These are phyloP conservation scores for Auricularia cornea DNA, from an alignment of 768 basidiomycete species.

Conservation along the genomic window DNA sequence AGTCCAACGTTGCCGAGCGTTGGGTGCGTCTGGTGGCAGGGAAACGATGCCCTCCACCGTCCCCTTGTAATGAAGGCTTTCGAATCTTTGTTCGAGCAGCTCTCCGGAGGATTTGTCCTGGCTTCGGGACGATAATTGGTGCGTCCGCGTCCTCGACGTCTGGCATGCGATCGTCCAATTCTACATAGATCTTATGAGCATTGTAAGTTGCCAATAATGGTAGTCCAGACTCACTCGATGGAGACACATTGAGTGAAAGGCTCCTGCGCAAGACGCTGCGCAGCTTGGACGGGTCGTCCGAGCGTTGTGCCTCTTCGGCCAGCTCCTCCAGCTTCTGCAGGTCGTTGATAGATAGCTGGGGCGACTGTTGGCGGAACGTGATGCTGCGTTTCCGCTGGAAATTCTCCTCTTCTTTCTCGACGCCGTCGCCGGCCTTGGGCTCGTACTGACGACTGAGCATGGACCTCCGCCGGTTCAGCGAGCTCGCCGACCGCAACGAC, in stretches of 20 bases:
- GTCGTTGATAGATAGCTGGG: conserved; percentile 87
- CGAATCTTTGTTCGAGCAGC: conserved; percentile 93
- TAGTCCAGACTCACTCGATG: conserved; percentile 58
- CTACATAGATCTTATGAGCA: conserved; percentile 25
- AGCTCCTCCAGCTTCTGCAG: conserved; percentile 90
- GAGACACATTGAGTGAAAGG: conserved; percentile 77
- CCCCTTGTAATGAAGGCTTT: conserved; percentile 67
- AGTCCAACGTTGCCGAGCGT: conserved; percentile 7
- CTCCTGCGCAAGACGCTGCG: conserved; percentile 75
- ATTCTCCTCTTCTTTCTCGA: conserved; percentile 55
- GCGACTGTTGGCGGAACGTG: conserved; percentile 57
- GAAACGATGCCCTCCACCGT: conserved; percentile 81
- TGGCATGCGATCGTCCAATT: conserved; percentile 57
- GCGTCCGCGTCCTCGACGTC: conserved; percentile 72
- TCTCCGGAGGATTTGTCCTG: conserved; percentile 82
- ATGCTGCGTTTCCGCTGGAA: conserved; percentile 61
- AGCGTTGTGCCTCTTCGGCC: conserved; percentile 80
- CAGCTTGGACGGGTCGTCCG: conserved; percentile 73
- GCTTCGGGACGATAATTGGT: conserved; percentile 70
- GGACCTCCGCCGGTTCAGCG: conserved; percentile 76
- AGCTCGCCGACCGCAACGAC: conserved; percentile 37
- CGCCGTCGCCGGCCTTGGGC: conserved; percentile 67
- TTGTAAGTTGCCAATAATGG: conserved; percentile 10
- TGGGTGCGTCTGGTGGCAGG: conserved; percentile 37
- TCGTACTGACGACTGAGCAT: conserved; percentile 94